Evolutionary conservation across 2,329 filamentous ascomycete species (phyloP), one percentile per base, ranked within the genome.

Genomic region (Ascochyta koolunga): DNA sequence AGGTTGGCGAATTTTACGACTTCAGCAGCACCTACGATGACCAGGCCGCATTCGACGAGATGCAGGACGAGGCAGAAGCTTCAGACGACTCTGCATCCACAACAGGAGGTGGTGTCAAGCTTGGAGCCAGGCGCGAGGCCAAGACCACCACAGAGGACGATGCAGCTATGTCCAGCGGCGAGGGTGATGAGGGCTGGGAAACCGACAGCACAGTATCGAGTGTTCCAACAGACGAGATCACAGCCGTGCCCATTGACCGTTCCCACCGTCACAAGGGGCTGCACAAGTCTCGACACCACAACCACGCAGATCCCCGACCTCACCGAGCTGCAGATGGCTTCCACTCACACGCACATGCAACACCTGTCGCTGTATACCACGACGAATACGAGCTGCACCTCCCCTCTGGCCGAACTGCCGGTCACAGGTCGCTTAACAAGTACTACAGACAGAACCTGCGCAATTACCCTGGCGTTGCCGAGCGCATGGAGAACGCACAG

Each of bases 11-110:
- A 61, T 97, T 91, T 75, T 99, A 99, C 76, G 95, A 99, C 72
- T 99, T 99, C 82, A 85, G 90, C 61, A 90, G 90, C 77, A 96
- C 95, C 1, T 99, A 99, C 74, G 95, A 92, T 0, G 95, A 98
- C 67, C 86, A 82, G 10, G 90, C 83, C 50, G 80, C 82, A 7
- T 79, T 84, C 15, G 83, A 86, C 1, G 85, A 84, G 1, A 64
- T 68, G 59, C 65, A 69, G 49, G 59, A 63, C 11, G 81, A 80
- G 4, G 68, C 61, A n/a, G 81, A 80, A 10, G 67, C 72, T 19
- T 69, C 70, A 11, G 82, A 83, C 43, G 80, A 83, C 13, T 78
- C 75, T 25, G 65, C 77, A 39, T 76, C 77, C 11, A 78, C 78
- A 43, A 80, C 70, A 19, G 69, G 67, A 41, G 78, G 77, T 22